Base-by-base conservation (phyloP, 164 flowering plant species). In the Houttuynia cordata region DNA sequence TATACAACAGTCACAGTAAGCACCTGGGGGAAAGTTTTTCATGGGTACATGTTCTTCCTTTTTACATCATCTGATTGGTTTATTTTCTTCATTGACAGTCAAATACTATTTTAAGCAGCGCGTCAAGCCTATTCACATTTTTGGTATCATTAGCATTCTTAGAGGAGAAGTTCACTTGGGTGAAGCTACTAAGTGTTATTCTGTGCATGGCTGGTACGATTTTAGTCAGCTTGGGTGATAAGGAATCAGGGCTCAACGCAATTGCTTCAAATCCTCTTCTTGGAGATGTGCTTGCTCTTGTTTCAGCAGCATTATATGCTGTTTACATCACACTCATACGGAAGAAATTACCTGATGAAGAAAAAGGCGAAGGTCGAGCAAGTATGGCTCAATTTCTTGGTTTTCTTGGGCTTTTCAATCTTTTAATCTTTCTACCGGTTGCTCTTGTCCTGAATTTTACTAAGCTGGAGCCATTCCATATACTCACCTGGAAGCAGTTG, bases 331-430 rank as follows among this genome's bases (percentile, higher is more conserved):
- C 96, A 22, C 91, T 94, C 21, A 90, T 94, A 52, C 92, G 96
- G 53, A 78, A 80, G 65, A 82, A 86, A 68, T 53, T 94, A 54
- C 88, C 97, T 37, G 91, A 86, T 74, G 92, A 84, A 34, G 74
- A 81, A 55, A 87, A 83, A 68, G 84, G 72, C 45, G 78, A 78
- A 67, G 89, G 91, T 25, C 74, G 56, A 8, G 80, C 71, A 51
- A 90, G 97, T 63, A 90, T 88, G 95, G 92, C 89, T 4, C 95
- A 86, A 74, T 88, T 94, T 69, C 97, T 94, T 67, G 99, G 99
- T 58, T 94, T 72, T 74, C 68, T 94, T 4, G 99, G 99, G 68
- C 71, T 94, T 34, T 86, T 83, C 81, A 94, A 94, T 67, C 66
- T 90, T 58, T 10, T 94, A 68, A 80, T 90, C 60, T 90, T 94